phyloP scores from a whole-genome alignment of 768 basidiomycete genomes.

The Rubroboletus satanas region DNA sequence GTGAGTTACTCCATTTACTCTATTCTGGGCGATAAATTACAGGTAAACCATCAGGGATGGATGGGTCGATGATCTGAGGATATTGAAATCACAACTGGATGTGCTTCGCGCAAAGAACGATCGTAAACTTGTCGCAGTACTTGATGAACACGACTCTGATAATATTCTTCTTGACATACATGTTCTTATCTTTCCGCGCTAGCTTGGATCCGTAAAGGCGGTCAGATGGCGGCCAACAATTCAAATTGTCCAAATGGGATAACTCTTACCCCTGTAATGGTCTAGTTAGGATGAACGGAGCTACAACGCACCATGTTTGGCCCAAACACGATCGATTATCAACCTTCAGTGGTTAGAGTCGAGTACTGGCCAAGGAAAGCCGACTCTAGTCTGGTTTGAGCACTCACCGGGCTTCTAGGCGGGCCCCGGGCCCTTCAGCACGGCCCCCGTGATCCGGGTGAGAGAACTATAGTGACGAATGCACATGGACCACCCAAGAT shows the following conservation, averaged over 20 bases:
- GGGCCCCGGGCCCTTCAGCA: neutral
- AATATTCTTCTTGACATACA: slow-evolving; percentile 16
- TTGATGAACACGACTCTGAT: slow-evolving; percentile 1
- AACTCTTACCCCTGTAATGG: slow-evolving; percentile 1
- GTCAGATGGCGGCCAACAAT: neutral
- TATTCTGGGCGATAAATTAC: neutral
- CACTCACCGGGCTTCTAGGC: neutral
- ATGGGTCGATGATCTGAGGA: slow-evolving; percentile 45
- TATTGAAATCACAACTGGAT: neutral
- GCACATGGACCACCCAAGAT: neutral
- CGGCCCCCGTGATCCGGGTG: slow-evolving; percentile 10
- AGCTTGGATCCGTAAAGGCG: neutral
- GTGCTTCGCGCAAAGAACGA: slow-evolving; percentile 3
- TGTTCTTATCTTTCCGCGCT: slow-evolving; percentile 4
- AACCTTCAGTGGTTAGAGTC: neutral
- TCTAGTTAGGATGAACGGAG: neutral
- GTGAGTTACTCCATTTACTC: slow-evolving; percentile 38
- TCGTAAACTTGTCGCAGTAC: neutral
- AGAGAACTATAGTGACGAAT: neutral
- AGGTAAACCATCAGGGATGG: slow-evolving; percentile 46
- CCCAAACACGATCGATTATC: neutral
- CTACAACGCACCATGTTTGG: neutral
- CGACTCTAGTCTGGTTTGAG: neutral
- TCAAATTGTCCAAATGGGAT: slow-evolving; percentile 9
- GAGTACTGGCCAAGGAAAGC: neutral